Base-by-base conservation (phyloP, 2,329 filamentous ascomycete genomes). In the Phoma sp. region DNA sequence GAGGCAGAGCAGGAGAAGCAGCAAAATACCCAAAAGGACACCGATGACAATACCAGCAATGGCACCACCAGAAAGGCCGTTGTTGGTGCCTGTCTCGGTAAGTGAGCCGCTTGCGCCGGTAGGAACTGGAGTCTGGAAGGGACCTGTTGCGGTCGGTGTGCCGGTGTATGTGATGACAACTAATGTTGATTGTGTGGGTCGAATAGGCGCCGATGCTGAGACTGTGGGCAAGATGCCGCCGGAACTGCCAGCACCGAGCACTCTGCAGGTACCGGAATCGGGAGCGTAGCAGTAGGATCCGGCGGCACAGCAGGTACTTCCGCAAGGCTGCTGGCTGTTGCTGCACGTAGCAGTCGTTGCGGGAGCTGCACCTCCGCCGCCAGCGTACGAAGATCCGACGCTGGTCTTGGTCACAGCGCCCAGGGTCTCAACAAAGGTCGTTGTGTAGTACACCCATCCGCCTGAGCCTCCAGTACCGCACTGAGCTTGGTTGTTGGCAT, bases 21-120 rank as follows among this genome's bases (percentile, higher is more conserved):
- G 78, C 36, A 82, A 75, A 32, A 91, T 79, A 58, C 88, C 89
- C 11, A 83, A 82, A 43, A 93, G 80, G 9, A 85, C 83, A 58
- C 89, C 89, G 51, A 93, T 87, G 61, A 93, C 89, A 66, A 93
- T 93, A 56, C 89, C 89, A 13, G 90, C 89, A 65, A 93, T 93
- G 55, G 88, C 89, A 47, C 89, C 89, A 38, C 81, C 83, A 65
- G 86, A 89, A 48, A 93, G 81, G 24, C 67, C 66, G 18, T 66
- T 61, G 49, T 72, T 66, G 9, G 61, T 64, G 27, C 64, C 63
- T 2, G 59, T 59, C 24, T 68, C 57, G 11, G 71, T 66, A 23
- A 72, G 69, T 2, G 71, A 74, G 30, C 77, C 71, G 13, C 71
- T 77, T 43, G 79, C 80, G 40, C 80, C 82, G 6, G 83, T 82